Conservation (phyloP, 2,329 filamentous ascomycete genomes). For the Penicillium decumbens region DNA sequence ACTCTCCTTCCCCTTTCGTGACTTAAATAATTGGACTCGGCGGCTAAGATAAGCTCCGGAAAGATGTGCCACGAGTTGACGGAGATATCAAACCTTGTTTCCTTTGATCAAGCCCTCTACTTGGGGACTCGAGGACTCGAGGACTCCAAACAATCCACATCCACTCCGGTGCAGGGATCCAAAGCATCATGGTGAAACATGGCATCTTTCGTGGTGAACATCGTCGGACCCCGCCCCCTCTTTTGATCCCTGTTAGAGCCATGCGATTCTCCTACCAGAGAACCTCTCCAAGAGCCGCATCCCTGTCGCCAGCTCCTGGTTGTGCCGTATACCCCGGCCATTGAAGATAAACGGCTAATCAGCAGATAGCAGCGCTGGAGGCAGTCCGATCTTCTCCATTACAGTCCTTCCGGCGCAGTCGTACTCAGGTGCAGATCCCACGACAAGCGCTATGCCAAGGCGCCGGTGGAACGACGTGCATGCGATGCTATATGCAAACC, state of each 20-base stretch:
- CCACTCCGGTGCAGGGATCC: conserved; percentile 22
- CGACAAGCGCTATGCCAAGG: conserved; percentile 35
- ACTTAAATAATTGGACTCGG: conserved; percentile 1
- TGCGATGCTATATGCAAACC: conserved; percentile 14
- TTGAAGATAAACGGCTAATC: not conserved
- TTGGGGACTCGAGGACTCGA: not conserved
- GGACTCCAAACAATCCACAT: not conserved
- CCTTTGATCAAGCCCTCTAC: conserved; percentile 6
- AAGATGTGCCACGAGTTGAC: conserved; percentile 17
- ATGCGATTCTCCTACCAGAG: conserved; percentile 3
- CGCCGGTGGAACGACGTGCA: conserved; percentile 20
- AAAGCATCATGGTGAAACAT: conserved; percentile 18
- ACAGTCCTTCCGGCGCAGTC: not conserved
- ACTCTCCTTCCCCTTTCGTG: not conserved
- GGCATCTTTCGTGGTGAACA: conserved; percentile 6
- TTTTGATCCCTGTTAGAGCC: conserved; percentile 20
- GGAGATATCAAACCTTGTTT: conserved; percentile 25
- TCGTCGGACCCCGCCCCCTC: conserved; percentile 13
- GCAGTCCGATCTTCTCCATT: not conserved
- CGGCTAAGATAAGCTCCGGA: conserved; percentile 23
- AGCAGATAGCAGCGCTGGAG: not conserved
- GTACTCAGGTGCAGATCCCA: conserved; percentile 16
- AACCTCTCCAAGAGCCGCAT: not conserved
- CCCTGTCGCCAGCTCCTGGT: not conserved
- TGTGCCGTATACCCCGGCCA: not conserved